phyloP scores from a whole-genome alignment of 2,329 filamentous ascomycete genomes.

The Pseudofabraea citricarpa region DNA sequence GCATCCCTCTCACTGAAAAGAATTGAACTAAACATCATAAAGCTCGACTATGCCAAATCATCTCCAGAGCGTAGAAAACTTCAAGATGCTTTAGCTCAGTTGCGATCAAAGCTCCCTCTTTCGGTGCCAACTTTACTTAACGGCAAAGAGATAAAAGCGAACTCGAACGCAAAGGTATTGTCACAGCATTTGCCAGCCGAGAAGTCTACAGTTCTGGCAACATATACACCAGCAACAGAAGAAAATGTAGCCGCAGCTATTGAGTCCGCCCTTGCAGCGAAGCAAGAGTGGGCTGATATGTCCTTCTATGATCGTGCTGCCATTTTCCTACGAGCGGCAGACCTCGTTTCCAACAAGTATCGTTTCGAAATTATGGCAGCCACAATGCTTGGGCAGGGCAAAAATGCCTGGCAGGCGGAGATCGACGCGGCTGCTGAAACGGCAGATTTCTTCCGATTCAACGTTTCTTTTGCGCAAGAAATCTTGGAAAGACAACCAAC shows the following conservation, averaged over 20 bases:
- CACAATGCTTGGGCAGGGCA: conserved; percentile 94
- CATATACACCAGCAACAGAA: not conserved
- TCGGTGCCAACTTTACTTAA: not conserved
- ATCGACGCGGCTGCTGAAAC: conserved; percentile 93
- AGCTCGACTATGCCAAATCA: not conserved
- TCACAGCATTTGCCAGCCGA: not conserved
- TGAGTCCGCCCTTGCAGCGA: conserved; percentile 77
- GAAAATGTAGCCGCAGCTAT: conserved; percentile 74
- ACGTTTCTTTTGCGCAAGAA: conserved; percentile 89
- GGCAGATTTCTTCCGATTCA: conserved; percentile 89
- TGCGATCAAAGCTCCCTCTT: not conserved
- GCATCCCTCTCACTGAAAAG: not conserved
- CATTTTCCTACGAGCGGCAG: conserved; percentile 92
- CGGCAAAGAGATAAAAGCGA: not conserved
- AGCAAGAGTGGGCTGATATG: conserved; percentile 77
- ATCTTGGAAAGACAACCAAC: conserved; percentile 81
- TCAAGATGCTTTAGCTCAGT: not conserved
- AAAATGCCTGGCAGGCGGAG: conserved; percentile 99
- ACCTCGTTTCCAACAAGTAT: conserved; percentile 86
- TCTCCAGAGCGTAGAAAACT: not conserved
- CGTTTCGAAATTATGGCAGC: conserved; percentile 94
- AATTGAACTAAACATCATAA: not conserved
- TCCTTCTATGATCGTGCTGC: conserved; percentile 89
- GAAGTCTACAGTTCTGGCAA: not conserved
- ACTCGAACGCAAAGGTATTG: not conserved